Conservation (phyloP, 495 filamentous ascomycete genomes). For the Penicillium chermesinum region DNA sequence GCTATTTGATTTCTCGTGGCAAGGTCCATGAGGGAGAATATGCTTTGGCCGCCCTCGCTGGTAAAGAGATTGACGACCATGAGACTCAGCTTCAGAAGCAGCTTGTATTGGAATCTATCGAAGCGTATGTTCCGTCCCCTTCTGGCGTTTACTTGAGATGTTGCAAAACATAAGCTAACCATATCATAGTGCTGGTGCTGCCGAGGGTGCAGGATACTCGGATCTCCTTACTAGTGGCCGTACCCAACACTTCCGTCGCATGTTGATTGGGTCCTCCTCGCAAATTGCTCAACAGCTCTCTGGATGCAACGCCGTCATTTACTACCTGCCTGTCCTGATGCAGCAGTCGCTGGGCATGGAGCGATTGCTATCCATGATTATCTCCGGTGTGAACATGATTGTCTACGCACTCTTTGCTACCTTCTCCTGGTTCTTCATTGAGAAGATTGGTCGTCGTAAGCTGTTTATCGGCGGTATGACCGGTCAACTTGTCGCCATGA, state of each 20-base stretch:
- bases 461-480: constrained; percentile 68
- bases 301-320: constrained; percentile 78
- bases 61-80: constrained; percentile 52
- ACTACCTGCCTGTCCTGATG: constrained; percentile 78
- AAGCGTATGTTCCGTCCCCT: constrained; percentile 32
- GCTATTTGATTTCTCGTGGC: constrained; percentile 66
- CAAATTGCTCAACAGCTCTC: constrained; percentile 81
- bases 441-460: constrained; percentile 69
- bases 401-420: constrained; percentile 75
- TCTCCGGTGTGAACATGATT: constrained; percentile 81
- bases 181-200: constrained; percentile 25
- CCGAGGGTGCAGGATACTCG: constrained; percentile 29
- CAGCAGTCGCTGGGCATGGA: constrained; percentile 56
- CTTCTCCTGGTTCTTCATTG: constrained; percentile 80
- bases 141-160: constrained; percentile 5
- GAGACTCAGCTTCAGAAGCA: constrained; percentile 56
- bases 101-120: constrained; percentile 70
- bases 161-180: constrained; percentile 2
- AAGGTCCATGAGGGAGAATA: constrained; percentile 62
- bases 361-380: constrained; percentile 62
- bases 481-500: constrained; percentile 66
- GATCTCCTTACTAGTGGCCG: constrained; percentile 41
- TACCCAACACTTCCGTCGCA: constrained; percentile 44
- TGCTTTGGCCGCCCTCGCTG: constrained; percentile 65
- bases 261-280: constrained; percentile 50